Conservation (phyloP, 768 basidiomycete species). For the Suillus occidentalis region DNA sequence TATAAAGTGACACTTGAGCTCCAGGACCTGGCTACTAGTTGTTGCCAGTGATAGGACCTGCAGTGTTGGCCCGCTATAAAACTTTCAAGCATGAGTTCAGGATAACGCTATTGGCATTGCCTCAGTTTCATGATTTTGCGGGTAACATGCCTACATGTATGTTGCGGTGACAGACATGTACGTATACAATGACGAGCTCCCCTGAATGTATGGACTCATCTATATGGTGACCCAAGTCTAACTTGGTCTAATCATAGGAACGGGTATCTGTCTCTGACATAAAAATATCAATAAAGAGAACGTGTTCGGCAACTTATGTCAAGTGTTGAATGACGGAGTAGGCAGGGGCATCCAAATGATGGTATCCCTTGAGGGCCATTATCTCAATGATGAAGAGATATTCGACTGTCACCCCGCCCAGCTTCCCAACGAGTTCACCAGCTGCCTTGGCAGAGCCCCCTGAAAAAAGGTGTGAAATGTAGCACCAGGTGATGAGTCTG, state of each 20-base stretch:
- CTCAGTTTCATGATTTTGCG: neutral
- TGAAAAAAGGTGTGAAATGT: conserved; percentile 26
- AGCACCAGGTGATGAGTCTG: neutral
- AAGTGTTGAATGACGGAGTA: conserved; percentile 86
- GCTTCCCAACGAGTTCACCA: conserved; percentile 80
- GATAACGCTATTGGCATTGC: neutral
- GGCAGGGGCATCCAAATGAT: conserved; percentile 81
- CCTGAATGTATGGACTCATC: neutral
- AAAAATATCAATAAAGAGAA: conserved; percentile 27
- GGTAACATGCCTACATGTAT: neutral
- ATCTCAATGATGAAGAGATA: conserved; percentile 94
- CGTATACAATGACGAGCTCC: neutral
- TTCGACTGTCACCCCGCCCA: conserved; percentile 83
- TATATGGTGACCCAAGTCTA: neutral
- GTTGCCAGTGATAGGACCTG: neutral
- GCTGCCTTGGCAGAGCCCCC: conserved; percentile 95
- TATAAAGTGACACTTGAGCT: conserved; percentile 35
- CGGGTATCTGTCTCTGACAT: neutral
- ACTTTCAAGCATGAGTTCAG: neutral
- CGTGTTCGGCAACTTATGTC: conserved; percentile 35
- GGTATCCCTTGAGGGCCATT: conserved; percentile 68
- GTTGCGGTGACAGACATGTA: neutral
- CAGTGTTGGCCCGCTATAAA: neutral
- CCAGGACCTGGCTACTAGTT: neutral
- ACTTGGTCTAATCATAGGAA: neutral